Conservation (phyloP, 2,329 filamentous ascomycete genomes). For the Lasiodiplodia sp. region DNA sequence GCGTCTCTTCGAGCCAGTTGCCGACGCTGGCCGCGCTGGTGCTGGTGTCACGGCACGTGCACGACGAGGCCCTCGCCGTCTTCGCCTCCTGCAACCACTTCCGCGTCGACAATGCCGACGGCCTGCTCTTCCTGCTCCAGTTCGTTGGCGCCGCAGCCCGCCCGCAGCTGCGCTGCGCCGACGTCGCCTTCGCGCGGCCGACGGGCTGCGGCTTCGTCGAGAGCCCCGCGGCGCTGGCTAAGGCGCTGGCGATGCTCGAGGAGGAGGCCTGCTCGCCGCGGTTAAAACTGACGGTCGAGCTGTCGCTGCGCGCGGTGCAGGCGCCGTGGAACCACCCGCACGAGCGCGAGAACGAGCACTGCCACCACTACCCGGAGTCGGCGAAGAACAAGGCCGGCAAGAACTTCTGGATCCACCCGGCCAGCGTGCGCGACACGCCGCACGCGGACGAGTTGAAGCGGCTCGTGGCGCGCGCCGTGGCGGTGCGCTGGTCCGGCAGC, state of each 20-base stretch:
- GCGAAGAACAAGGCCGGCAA: slow-evolving; percentile 11
- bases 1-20: neutral
- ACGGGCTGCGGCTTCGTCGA: slow-evolving; percentile 21
- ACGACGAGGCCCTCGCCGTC: slow-evolving; percentile 9
- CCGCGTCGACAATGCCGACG: slow-evolving; percentile 12
- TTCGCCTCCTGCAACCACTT: slow-evolving; percentile 16
- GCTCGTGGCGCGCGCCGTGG: neutral
- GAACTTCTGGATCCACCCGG: slow-evolving; percentile 25
- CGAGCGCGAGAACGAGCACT: neutral
- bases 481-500: slow-evolving; percentile 16
- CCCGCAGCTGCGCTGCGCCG: slow-evolving; percentile 13
- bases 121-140: slow-evolving; percentile 7
- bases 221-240: neutral
- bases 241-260: neutral
- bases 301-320: slow-evolving; percentile 9
- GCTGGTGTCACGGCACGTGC: slow-evolving; percentile 6
- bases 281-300: slow-evolving; percentile 4
- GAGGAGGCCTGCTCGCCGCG: neutral
- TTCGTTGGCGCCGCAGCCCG: slow-evolving; percentile 4
- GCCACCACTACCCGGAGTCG: neutral
- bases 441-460: slow-evolving; percentile 3
- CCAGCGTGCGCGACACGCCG: slow-evolving; percentile 21
- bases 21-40: slow-evolving; percentile 8
- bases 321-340: slow-evolving; percentile 22
- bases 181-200: slow-evolving; percentile 13